Percentiles rank a stretch among this genome's conserved stretches.
Evolutionary conservation across 371 early-diverging fungal genomes (phyloP).

Genomic region (Phascolomyces articulosus): DNA sequence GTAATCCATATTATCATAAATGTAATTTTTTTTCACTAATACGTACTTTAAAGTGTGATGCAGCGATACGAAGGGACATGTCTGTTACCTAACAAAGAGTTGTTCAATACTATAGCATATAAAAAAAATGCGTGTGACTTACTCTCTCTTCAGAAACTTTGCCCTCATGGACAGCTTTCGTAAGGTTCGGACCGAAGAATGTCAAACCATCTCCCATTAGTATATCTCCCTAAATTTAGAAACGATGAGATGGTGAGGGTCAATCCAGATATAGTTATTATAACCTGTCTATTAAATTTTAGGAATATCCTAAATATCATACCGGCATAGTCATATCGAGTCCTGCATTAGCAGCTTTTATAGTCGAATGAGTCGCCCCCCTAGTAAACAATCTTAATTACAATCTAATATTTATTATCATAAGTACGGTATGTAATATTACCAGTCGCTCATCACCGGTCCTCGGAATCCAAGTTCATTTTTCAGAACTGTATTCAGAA

Average conservation of each 20-base stretch:
- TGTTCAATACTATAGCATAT: too few species aligned
- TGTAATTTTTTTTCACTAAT: neutral
- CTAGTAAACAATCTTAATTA: neutral
- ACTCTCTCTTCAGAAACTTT: conserved; percentile 30
- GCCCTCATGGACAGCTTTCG: conserved; percentile 27
- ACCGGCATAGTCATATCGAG: conserved; percentile 61
- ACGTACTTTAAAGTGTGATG: conserved; percentile 54
- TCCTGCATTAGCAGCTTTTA: conserved; percentile 35
- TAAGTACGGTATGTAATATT: neutral
- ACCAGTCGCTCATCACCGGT: conserved; percentile 32
- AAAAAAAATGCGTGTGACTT: neutral
- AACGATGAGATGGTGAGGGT: neutral
- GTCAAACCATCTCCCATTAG: conserved; percentile 19
- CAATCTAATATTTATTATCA: too few species aligned
- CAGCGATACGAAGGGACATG: conserved; percentile 61
- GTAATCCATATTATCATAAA: neutral
- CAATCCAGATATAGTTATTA: too few species aligned
- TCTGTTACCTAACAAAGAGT: conserved; percentile 49
- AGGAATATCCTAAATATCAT: too few species aligned
- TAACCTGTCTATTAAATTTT: neutral
- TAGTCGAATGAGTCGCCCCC: conserved; percentile 25
- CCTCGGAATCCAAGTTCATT: conserved; percentile 40
- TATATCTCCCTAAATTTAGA: conserved; percentile 26
- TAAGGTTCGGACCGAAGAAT: conserved; percentile 41
- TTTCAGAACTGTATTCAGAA: conserved; percentile 43